Conservation (phyloP, 805 yeast species). For the Ogataea populi-albae region DNA sequence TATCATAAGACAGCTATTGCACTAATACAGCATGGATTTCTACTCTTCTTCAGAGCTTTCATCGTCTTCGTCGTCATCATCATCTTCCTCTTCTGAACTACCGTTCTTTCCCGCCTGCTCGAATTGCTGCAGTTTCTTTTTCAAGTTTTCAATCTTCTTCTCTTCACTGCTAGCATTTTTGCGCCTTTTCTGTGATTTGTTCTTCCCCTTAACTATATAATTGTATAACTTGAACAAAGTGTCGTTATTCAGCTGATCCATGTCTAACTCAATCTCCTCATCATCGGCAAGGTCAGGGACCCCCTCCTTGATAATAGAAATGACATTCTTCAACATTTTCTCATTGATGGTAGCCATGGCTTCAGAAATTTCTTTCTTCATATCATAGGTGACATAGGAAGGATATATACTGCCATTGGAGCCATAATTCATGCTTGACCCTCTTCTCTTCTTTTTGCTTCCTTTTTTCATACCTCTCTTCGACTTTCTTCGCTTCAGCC, state of each 20-base stretch:
- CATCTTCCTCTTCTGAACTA: conserved; percentile 59
- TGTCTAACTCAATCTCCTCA: conserved; percentile 94
- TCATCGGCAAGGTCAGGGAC: conserved; percentile 67
- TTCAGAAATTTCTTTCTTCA: conserved; percentile 92
- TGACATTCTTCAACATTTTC: conserved; percentile 76
- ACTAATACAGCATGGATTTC: too few species aligned
- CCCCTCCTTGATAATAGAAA: conserved; percentile 79
- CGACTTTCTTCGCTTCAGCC: conserved; percentile 48
- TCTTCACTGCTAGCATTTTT: conserved; percentile 54
- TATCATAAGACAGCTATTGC: too few species aligned
- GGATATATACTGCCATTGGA: conserved; percentile 24
- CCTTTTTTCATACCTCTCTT: conserved; percentile 37
- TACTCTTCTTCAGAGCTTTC: conserved; percentile 32
- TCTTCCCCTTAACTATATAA: conserved; percentile 60
- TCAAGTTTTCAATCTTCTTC: conserved; percentile 70
- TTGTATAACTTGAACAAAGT: conserved; percentile 82
- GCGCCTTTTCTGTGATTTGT: conserved; percentile 40
- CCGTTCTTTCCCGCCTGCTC: conserved; percentile 54
- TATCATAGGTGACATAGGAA: conserved; percentile 75
- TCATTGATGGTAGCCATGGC: conserved; percentile 74
- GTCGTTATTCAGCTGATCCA: conserved; percentile 84
- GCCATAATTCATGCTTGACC: conserved; percentile 1
- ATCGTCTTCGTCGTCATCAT: conserved; percentile 49
- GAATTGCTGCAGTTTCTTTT: conserved; percentile 71
- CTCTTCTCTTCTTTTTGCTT: conserved; percentile 17